These are phyloP conservation scores for Solanum verrucosum DNA, from an alignment of 257 asterid genomes.

Conservation along the genomic window DNA sequence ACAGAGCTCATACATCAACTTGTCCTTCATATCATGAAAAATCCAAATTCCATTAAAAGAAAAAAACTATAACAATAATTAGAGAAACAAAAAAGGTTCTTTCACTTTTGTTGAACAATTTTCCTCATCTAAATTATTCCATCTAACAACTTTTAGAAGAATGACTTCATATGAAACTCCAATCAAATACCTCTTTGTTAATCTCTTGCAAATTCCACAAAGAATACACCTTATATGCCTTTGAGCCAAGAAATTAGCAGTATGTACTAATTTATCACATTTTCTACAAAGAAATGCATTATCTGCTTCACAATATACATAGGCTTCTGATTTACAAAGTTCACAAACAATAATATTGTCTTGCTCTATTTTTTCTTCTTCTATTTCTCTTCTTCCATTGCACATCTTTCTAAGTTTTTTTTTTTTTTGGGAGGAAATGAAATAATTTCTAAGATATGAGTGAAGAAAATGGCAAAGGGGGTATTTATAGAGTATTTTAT, in stretches of 20 bases:
- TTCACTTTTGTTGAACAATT: not conserved
- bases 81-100: conserved; percentile 25
- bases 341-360: conserved; percentile 12
- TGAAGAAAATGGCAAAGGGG: not conserved
- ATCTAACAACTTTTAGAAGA: conserved; percentile 9
- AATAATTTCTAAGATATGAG: not conserved
- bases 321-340: conserved; percentile 28
- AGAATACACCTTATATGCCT: conserved; percentile 36
- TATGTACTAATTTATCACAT: conserved; percentile 37
- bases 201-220: conserved; percentile 18
- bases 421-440: not conserved
- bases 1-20: not conserved
- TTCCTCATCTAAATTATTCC: not conserved
- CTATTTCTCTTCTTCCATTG: conserved; percentile 21
- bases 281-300: conserved; percentile 40
- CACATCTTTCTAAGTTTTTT: conserved; percentile 16
- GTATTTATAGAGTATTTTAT: conserved; percentile 7
- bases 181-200: conserved; percentile 20
- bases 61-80: not conserved
- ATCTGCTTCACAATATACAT: conserved; percentile 37
- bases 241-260: conserved; percentile 34
- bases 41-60: not conserved
- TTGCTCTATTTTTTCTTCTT: not conserved
- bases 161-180: conserved; percentile 18
- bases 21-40: not conserved